Conservation (phyloP, 1,139 yeast genomes). For the Saccharomycopsis phalli region DNA sequence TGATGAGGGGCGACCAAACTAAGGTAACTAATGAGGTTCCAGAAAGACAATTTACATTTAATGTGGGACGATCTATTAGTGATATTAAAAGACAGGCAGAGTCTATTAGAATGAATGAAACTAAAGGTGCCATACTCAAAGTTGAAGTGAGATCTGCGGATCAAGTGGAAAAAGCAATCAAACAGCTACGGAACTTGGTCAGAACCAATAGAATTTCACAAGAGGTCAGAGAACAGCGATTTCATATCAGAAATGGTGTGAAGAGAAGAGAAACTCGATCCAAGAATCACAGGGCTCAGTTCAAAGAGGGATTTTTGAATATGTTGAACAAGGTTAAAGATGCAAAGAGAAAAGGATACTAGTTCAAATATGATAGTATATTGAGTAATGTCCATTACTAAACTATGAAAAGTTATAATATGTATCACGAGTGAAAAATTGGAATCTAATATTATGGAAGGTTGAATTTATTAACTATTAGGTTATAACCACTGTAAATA, state of each 20-base stretch:
- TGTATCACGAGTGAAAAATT: no score
- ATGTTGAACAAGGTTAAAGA: conserved; percentile 39
- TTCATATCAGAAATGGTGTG: conserved; percentile 41
- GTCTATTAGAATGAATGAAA: conserved; percentile 30
- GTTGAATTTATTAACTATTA: no score
- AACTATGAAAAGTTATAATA: no score
- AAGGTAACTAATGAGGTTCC: not conserved
- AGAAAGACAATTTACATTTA: not conserved
- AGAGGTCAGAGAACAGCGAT: conserved; percentile 33
- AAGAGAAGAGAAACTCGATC: conserved; percentile 35
- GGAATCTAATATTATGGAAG: no score
- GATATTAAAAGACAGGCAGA: conserved; percentile 23
- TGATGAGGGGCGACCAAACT: not conserved
- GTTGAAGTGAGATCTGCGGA: conserved; percentile 30
- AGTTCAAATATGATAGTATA: no score
- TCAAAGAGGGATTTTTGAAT: conserved; percentile 39
- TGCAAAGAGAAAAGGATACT: conserved; percentile 48
- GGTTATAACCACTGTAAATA: no score
- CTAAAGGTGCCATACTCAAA: conserved; percentile 37
- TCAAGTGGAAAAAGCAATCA: conserved; percentile 31
- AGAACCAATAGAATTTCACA: conserved; percentile 31
- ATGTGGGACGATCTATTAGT: not conserved
- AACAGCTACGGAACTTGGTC: conserved; percentile 29
- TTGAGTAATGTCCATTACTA: no score
- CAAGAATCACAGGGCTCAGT: conserved; percentile 37